These are phyloP conservation scores for Lyophyllum decastes DNA, from an alignment of 768 basidiomycete species.

Conservation along the genomic window DNA sequence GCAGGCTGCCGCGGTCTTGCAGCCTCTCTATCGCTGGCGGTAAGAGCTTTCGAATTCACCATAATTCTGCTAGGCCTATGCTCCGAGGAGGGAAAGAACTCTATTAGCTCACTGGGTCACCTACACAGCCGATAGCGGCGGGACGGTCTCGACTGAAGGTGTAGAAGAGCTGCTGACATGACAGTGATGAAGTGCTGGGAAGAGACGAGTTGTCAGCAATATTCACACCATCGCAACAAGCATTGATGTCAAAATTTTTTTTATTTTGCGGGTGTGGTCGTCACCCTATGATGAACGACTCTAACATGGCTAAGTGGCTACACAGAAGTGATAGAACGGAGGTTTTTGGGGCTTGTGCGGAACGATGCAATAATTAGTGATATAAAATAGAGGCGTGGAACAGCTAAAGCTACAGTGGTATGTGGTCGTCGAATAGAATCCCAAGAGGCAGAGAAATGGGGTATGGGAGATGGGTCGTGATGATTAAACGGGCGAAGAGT, in stretches of 20 bases:
- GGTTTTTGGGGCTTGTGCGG: too few relatives aligned
- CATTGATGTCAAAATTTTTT: neutral
- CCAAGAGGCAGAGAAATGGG: neutral
- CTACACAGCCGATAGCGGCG: neutral
- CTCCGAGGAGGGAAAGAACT: too few relatives aligned
- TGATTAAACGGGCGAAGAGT: constrained; percentile 11
- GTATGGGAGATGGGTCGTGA: constrained; percentile 1
- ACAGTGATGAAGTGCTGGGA: too few relatives aligned
- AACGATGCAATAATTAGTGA: constrained; percentile 12
- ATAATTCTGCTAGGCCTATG: neutral
- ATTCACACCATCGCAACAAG: neutral
- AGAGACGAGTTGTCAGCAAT: neutral
- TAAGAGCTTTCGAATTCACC: neutral
- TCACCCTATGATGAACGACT: constrained; percentile 1
- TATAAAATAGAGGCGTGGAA: constrained; percentile 4
- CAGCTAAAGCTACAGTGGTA: constrained; percentile 21
- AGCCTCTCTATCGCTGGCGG: neutral
- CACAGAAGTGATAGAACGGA: constrained; percentile 4
- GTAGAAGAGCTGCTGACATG: neutral
- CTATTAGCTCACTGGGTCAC: too few relatives aligned
- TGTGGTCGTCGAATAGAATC: neutral
- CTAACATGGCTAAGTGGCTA: constrained; percentile 14
- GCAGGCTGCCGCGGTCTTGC: neutral
- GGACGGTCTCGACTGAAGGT: neutral
- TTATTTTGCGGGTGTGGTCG: neutral